phyloP scores from a whole-genome alignment of 2,329 filamentous ascomycete genomes.

The Cordyceps farinosa region DNA sequence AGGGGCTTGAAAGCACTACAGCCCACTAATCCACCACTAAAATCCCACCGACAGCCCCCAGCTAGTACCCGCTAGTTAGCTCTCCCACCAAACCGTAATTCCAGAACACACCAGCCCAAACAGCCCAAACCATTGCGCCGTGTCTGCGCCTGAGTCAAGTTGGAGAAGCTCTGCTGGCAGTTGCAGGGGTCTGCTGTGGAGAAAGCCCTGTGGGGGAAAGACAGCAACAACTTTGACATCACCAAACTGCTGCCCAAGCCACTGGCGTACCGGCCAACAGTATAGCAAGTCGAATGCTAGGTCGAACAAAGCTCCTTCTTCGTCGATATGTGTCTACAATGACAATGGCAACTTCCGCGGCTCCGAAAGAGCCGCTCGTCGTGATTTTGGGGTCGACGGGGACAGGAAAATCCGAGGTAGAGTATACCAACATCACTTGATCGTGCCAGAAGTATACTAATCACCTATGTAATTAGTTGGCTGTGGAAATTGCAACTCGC shows the following conservation, averaged over 20 bases:
- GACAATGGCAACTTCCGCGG: slow-evolving; percentile 29
- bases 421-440: slow-evolving; percentile 22
- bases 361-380: slow-evolving; percentile 61
- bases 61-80: background rate
- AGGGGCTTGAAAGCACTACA: background rate
- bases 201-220: slow-evolving; percentile 8
- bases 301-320: slow-evolving; percentile 17
- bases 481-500: slow-evolving; percentile 76
- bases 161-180: background rate
- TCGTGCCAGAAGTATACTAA: background rate
- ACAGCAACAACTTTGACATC: background rate
- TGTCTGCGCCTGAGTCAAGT: background rate
- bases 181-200: slow-evolving; percentile 4
- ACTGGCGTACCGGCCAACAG: background rate
- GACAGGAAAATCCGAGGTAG: slow-evolving; percentile 87
- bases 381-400: slow-evolving; percentile 86
- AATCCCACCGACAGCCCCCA: background rate
- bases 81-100: background rate
- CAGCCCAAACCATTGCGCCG: background rate
- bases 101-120: slow-evolving; percentile 1
- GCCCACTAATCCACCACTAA: background rate
- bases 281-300: slow-evolving; percentile 8
- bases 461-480: slow-evolving; percentile 55
- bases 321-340: slow-evolving; percentile 39
- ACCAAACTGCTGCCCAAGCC: background rate